Base-by-base conservation (phyloP, 2,329 filamentous ascomycete species). In the Westerdykella ornata region DNA sequence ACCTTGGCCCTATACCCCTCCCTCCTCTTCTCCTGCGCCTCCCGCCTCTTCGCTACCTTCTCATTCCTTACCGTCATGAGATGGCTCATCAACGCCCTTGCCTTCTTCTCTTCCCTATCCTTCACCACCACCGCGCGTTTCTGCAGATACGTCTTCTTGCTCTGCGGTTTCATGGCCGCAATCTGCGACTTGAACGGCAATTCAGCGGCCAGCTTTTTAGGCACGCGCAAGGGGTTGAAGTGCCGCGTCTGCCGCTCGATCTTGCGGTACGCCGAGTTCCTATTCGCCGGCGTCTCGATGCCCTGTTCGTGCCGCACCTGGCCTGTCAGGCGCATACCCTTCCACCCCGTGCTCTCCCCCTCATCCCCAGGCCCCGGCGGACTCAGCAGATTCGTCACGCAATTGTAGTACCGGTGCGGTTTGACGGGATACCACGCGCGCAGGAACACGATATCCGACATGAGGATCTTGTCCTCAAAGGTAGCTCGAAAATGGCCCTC, bases 381-480 rank as follows among this genome's bases (percentile, higher is more conserved):
- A 46, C 85, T 87, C 45, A 97, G 76, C 30, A 97, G 78, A 68
- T 98, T 95, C 44, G 88, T 92, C 41, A 94, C 89, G 1, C 88
- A 86, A 68, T 97, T 96, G 74, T 96, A 96, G 77, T 95, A 98
- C 44, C 89, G 83, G 67, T 88, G 88, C 1, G 92, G 92, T 60
- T 88, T 88, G 67, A 98, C 82, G 8, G 92, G 88, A 68, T 94
- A 97, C 94, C 94, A 98, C 2, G 92, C 90, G 37, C 92, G 80
- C 30, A 98, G 71, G 73, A 98, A 97, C 47, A 97, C 85, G 52
- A 98, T 94, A 64, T 98, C 92, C 66, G 82, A 88, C 78, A 95
- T 88, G 38, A 98, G 76, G 47, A 98, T 87, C 72, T 97, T 98
- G 76, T 98, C 92, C 68, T 98, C 92, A 55, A 98, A 98, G 0